Evolutionary conservation across 306 rosid species (phyloP).

Genomic region (Lupinus albus): DNA sequence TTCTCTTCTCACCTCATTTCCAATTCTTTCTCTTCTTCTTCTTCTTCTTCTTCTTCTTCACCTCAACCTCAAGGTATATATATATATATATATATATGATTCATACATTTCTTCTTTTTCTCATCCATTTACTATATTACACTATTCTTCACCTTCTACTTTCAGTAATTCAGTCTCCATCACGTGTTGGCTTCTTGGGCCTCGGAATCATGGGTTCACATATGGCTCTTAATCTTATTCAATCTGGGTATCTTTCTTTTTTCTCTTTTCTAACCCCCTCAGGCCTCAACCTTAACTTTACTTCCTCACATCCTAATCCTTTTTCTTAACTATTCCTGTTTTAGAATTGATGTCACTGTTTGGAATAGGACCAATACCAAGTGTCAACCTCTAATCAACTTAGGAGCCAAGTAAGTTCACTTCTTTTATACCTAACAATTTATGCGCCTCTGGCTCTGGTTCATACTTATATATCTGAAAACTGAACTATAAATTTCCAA

Average conservation of each 20-base stretch:
- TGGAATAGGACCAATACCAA: constrained; percentile 96
- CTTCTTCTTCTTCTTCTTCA: too few relatives aligned
- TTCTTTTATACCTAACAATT: background rate
- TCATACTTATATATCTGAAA: constrained; percentile 25
- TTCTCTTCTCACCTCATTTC: too few relatives aligned
- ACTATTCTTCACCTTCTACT: constrained; percentile 3
- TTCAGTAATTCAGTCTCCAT: constrained; percentile 47
- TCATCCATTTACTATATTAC: background rate
- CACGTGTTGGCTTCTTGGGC: constrained; percentile 79
- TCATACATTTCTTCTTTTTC: background rate
- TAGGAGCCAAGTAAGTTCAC: constrained; percentile 81
- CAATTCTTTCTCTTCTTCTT: too few relatives aligned
- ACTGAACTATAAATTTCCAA: constrained; percentile 16
- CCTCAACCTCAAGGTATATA: constrained; percentile 48
- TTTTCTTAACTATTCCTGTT: constrained; percentile 34
- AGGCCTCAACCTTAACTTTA: background rate
- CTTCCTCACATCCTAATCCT: constrained; percentile 1
- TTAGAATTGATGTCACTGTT: constrained; percentile 75
- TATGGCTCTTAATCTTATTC: constrained; percentile 84
- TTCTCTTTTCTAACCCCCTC: too few relatives aligned
- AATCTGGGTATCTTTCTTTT: constrained; percentile 60
- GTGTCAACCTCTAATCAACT: constrained; percentile 78
- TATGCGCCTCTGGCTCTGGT: background rate
- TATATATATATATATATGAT: too few relatives aligned
- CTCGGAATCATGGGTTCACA: constrained; percentile 97